Evolutionary conservation across 164 flowering plant species (phyloP).

Genomic region (Taxillus chinensis): DNA sequence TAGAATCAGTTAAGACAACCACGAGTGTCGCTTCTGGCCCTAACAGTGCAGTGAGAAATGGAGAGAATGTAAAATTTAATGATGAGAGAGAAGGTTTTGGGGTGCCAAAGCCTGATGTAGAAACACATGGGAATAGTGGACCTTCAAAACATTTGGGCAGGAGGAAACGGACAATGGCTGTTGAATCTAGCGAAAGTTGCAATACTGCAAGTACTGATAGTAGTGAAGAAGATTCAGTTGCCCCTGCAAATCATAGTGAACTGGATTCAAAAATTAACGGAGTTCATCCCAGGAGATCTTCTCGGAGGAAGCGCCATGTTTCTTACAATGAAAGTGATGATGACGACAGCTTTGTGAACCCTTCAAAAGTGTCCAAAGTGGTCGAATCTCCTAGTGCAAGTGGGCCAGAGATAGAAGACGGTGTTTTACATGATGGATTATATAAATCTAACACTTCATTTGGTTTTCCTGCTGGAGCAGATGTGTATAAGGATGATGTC

Average conservation of each 20-base stretch:
- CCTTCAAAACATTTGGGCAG: constrained; percentile 6
- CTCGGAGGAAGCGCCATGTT: constrained; percentile 1
- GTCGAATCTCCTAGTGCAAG: background rate
- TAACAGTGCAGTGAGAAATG: constrained; percentile 4
- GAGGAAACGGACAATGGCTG: constrained; percentile 10
- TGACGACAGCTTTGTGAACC: constrained; percentile 5
- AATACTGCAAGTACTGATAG: constrained; percentile 2
- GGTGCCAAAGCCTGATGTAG: constrained; percentile 9
- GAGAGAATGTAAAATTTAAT: constrained; percentile 3
- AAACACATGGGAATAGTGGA: constrained; percentile 3
- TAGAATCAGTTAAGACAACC: constrained; percentile 1
- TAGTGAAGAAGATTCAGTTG: background rate
- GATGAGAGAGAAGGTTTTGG: constrained; percentile 8
- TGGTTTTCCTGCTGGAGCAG: constrained; percentile 8
- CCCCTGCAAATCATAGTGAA: background rate
- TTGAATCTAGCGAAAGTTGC: constrained; percentile 18
- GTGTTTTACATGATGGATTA: background rate
- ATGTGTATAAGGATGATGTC: constrained; percentile 8
- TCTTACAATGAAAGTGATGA: constrained; percentile 4
- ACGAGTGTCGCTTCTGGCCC: constrained; percentile 1
- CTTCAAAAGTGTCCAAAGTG: constrained; percentile 14
- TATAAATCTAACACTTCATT: constrained; percentile 1
- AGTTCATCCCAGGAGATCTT: background rate
- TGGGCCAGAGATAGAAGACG: constrained; percentile 11
- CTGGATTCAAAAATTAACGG: background rate